Evolutionary conservation across 2,329 filamentous ascomycete genomes (phyloP), one percentile per base, ranked within the genome.

Genomic region (Dothideomycetidae sp.): DNA sequence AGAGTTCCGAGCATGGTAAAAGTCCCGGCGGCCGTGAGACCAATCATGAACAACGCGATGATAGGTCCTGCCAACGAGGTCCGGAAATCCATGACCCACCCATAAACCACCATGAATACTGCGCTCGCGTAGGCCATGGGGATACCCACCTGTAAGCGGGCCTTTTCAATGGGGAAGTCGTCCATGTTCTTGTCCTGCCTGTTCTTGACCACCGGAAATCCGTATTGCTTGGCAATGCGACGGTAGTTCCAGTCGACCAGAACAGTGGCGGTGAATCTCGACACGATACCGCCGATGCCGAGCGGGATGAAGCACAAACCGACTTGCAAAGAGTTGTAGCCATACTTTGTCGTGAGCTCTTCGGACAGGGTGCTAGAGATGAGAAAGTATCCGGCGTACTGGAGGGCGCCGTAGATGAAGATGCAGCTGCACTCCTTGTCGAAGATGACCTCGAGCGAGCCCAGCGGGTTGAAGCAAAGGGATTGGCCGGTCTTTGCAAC

Each of bases 191-290:
- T 26, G 5, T 53, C 53, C 16, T 56, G 46, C 3, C 53, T 48
- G 29, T 54, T 58, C 18, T 53, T 55, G 11, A 45, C 46, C 10
- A 61, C 13, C 0, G 55, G 51, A 10, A 60, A 49, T 2, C 53
- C 52, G 10, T 54, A 35, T 10, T 46, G 35, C 17, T 46, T 48
- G 3, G 57, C 58, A 5, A 58, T 48, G 5, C 57, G 51, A 3
- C 51, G 48, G 44, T 61, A 67, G 30, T 64, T 64, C 48, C 53
- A 58, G 41, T 67, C 63, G 3, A 65, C 43, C 5, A 63, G 43
- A n/a, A 51, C 50, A 2, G 59, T 59, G 13, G 56, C 61, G 7
- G 58, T 46, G 35, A 60, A 50, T 2, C 56, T 55, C 5, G 61
- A 56, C 5, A 61, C 39, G n/a, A 60, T 48, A 10, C 55, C 54